Percentiles rank a stretch among this genome's conserved stretches.
These are phyloP conservation scores for Phascolomyces articulosus DNA, from an alignment of 371 early-diverging fungal genomes.

Conservation along the genomic window DNA sequence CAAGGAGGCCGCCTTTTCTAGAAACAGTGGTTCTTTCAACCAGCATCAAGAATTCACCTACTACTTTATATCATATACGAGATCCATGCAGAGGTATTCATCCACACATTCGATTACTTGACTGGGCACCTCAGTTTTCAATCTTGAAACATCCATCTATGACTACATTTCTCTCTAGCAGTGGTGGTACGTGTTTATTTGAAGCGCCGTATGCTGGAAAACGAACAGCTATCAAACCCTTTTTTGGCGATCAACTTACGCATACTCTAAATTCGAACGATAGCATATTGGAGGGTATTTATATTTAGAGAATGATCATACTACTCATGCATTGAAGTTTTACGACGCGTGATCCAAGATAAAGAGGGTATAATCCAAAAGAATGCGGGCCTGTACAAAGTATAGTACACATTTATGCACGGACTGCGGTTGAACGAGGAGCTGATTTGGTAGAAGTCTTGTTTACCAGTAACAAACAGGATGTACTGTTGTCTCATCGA, in stretches of 20 bases:
- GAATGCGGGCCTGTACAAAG: conserved; percentile 17
- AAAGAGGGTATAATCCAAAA: conserved; percentile 2
- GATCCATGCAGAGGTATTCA: too few species aligned
- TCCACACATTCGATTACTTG: too few species aligned
- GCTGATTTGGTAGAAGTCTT: conserved; percentile 37
- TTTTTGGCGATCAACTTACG: conserved; percentile 39
- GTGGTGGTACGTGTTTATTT: conserved; percentile 36
- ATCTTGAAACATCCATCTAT: conserved; percentile 38
- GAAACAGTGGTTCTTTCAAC: too few species aligned
- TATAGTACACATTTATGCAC: conserved; percentile 22
- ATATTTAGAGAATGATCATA: neutral
- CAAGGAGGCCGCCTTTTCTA: too few species aligned
- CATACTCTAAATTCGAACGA: neutral
- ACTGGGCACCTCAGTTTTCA: conserved; percentile 46
- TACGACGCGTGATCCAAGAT: conserved; percentile 14
- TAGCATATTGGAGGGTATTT: neutral
- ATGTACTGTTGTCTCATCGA: conserved; percentile 23
- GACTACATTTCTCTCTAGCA: conserved; percentile 36
- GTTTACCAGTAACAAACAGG: conserved; percentile 3
- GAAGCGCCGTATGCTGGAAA: conserved; percentile 34
- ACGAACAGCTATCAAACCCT: conserved; percentile 34
- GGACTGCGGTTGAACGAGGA: conserved; percentile 10
- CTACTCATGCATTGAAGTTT: neutral
- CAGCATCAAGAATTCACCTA: too few species aligned
- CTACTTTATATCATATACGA: too few species aligned